Percentiles rank a stretch among this genome's conserved stretches.
Conservation (phyloP, 257 asterid species). For the Paraleonurus japonicus region DNA sequence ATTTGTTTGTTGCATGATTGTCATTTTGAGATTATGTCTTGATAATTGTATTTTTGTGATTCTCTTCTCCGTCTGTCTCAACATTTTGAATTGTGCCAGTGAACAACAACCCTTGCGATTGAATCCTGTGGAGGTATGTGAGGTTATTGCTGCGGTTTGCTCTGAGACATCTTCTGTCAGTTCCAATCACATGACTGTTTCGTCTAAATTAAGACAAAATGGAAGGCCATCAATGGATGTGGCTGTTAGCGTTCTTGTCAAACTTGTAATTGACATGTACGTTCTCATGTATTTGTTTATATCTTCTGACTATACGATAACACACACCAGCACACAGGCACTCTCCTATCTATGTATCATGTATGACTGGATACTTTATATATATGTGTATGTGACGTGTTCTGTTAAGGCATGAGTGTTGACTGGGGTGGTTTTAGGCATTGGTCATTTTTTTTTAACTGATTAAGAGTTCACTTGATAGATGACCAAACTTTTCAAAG, state of each 20-base stretch:
- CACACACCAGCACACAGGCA: not conserved
- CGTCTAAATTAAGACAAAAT: slow-evolving; percentile 75
- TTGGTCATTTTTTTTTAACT: slow-evolving; percentile 6
- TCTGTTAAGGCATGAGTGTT: slow-evolving; percentile 1
- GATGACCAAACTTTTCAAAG: not conserved
- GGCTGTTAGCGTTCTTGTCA: slow-evolving; percentile 96
- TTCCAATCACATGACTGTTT: slow-evolving; percentile 66
- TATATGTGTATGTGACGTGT: not conserved
- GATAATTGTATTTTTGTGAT: not conserved
- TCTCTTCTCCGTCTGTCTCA: slow-evolving; percentile 15
- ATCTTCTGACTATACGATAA: slow-evolving; percentile 13
- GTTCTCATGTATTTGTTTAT: slow-evolving; percentile 38
- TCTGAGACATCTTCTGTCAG: slow-evolving; percentile 73
- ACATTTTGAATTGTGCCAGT: slow-evolving; percentile 50
- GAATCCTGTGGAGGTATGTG: slow-evolving; percentile 92
- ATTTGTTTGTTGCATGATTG: not conserved
- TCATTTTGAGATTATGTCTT: not conserved
- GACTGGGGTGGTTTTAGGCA: slow-evolving; percentile 4
- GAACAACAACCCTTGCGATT: slow-evolving; percentile 96
- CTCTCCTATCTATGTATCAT: not conserved
- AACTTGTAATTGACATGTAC: slow-evolving; percentile 97
- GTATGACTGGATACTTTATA: slow-evolving; percentile 1
- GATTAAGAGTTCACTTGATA: not conserved
- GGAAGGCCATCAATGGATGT: slow-evolving; percentile 98
- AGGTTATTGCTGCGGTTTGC: slow-evolving; percentile 97